Percentiles rank a stretch among this genome's conserved stretches.
Conservation (phyloP, 2,329 filamentous ascomycete genomes). For the Colletotrichum gloeosporioides region DNA sequence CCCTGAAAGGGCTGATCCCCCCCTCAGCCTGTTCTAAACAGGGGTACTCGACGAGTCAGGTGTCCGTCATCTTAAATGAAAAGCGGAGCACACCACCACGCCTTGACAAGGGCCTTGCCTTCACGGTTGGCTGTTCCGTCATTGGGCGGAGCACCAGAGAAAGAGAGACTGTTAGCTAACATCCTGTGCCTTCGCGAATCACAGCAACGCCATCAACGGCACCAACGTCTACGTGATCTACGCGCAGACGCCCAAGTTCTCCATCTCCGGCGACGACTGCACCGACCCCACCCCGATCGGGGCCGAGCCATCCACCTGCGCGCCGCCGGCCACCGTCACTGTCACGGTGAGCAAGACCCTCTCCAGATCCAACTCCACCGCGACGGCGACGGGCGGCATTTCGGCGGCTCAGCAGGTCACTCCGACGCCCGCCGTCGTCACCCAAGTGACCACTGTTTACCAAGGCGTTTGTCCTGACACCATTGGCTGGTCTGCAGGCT, state of each 20-base stretch:
- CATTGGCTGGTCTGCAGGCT: constrained; percentile 18
- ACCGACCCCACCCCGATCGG: constrained; percentile 24
- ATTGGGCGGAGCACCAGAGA: neutral
- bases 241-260: constrained; percentile 45
- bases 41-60: neutral
- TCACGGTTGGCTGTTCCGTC: neutral
- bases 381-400: constrained; percentile 17
- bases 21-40: neutral
- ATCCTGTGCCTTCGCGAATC: neutral
- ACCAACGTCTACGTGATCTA: constrained; percentile 50
- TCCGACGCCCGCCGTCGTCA: neutral
- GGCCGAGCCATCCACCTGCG: constrained; percentile 27
- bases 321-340: constrained; percentile 29
- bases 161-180: neutral
- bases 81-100: neutral
- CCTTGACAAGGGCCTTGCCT: neutral
- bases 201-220: constrained; percentile 46
- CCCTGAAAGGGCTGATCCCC: neutral
- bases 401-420: constrained; percentile 10
- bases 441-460: neutral
- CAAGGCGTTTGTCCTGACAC: constrained; percentile 20
- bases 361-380: constrained; percentile 16
- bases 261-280: constrained; percentile 34
- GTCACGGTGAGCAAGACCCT: constrained; percentile 25
- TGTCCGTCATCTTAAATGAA: neutral